Base-by-base conservation (phyloP, 345 rosid genomes). In the Pistacia atlantica region DNA sequence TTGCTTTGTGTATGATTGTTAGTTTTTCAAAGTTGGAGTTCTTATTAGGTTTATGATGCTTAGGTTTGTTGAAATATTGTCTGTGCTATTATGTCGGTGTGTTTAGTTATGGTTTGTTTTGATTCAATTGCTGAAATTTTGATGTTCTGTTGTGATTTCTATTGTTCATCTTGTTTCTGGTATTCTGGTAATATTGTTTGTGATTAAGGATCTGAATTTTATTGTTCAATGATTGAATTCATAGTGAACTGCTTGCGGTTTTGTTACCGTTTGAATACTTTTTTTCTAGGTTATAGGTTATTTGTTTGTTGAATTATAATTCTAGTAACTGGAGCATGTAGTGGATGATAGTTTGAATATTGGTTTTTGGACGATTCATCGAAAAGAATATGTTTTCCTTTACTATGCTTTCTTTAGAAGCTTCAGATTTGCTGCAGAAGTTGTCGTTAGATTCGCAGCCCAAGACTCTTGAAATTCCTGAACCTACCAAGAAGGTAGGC, bases 371-470 rank as follows among this genome's bases (percentile, higher is more conserved):
- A 38, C 5, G 42, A 38, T 38, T 38, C 5, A 17, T 37, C 65
- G 35, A 5, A 22, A 45, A 57, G 4, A 38, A 6, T 75, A 18
- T 61, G 76, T 82, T 71, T 82, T 84, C 90, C 89, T 89, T 94
- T 73, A 94, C 91, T 78, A 56, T 31, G 9, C 35, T 74, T 76
- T 75, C 74, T 42, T 38, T 68, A 92, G 98, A 94, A 87, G 74
- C 98, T 79, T 79, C 98, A 66, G 94, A 89, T 75, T 84, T 94
- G 85, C 79, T 94, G 86, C 94, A 92, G 91, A 92, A 87, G 35
- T 88, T 94, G 35, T 72, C 96, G 2, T 51, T 92, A 78, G 97
- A 91, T 60, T 78, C 96, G 10, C 93, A 87, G 82, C 67, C 89
- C 1, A 92, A 94, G 79, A 68, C 87, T 49, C 67, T 89, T 46